Conservation (phyloP, 345 rosid species). For the Pelargonium nanum region DNA sequence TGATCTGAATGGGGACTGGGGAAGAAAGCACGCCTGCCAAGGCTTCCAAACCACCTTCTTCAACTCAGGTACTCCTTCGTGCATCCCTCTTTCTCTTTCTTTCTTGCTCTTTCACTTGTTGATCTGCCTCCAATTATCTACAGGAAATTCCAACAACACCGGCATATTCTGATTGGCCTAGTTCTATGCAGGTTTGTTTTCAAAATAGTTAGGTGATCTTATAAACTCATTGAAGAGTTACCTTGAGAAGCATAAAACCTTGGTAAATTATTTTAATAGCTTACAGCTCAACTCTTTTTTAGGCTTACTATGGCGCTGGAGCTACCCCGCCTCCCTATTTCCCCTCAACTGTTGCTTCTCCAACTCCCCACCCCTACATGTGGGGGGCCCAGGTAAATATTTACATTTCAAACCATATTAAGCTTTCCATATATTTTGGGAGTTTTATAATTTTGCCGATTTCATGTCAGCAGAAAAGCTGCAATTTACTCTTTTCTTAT, state of each 20-base stretch:
- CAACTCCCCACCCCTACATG: slow-evolving; percentile 76
- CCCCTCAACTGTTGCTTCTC: slow-evolving; percentile 77
- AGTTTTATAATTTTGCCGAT: background rate
- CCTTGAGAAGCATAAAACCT: background rate
- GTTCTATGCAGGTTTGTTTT: slow-evolving; percentile 68
- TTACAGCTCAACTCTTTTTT: slow-evolving; percentile 19
- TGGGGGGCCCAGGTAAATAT: slow-evolving; percentile 84
- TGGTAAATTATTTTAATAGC: slow-evolving; percentile 9
- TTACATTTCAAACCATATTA: background rate
- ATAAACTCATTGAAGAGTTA: background rate
- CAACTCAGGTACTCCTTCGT: slow-evolving; percentile 43
- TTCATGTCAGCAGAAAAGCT: slow-evolving; percentile 1
- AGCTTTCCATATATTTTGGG: background rate
- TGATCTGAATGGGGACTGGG: slow-evolving; percentile 52
- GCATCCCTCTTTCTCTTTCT: background rate
- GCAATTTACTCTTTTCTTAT: slow-evolving; percentile 3
- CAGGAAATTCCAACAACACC: slow-evolving; percentile 71
- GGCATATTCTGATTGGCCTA: slow-evolving; percentile 77
- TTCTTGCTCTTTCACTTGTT: background rate
- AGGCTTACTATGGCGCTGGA: slow-evolving; percentile 94
- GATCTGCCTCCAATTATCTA: background rate
- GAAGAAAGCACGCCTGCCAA: slow-evolving; percentile 65
- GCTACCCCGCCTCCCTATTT: slow-evolving; percentile 75
- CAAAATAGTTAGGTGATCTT: slow-evolving; percentile 5
- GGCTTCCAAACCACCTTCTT: slow-evolving; percentile 60